A percentile compares a stretch with the other conserved stretches of the same genome.
phyloP scores from a whole-genome alignment of 2,329 filamentous ascomycete genomes.

The Daldinia sp. region DNA sequence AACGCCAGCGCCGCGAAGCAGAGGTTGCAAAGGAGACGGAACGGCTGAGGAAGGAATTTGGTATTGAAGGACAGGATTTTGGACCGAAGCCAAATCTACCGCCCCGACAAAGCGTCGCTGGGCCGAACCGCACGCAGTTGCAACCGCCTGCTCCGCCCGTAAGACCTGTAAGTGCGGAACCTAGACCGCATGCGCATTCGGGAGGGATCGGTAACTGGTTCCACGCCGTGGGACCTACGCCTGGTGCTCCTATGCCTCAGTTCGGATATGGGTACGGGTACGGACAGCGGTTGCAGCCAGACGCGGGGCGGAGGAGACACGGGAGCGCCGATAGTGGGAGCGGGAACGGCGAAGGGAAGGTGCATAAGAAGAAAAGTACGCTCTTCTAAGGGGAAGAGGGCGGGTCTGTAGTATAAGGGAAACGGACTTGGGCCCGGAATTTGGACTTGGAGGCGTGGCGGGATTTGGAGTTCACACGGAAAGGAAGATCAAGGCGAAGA shows the following conservation, averaged over 20 bases:
- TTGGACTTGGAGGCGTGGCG: neutral
- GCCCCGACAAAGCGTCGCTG: conserved; percentile 45
- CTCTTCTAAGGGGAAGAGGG: conserved; percentile 50
- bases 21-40: conserved; percentile 84
- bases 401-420: neutral
- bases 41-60: conserved; percentile 74
- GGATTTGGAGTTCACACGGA: neutral
- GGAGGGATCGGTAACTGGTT: conserved; percentile 45
- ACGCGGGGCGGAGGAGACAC: conserved; percentile 50
- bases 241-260: conserved; percentile 34
- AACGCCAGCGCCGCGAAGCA: conserved; percentile 62
- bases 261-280: conserved; percentile 23
- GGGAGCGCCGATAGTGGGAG: conserved; percentile 45
- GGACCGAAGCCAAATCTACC: conserved; percentile 44
- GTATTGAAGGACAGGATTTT: conserved; percentile 60
- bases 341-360: conserved; percentile 42
- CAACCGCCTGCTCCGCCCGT: conserved; percentile 49
- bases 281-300: conserved; percentile 53
- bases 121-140: conserved; percentile 33
- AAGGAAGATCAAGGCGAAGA: neutral
- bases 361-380: conserved; percentile 59
- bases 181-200: conserved; percentile 39
- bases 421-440: neutral
- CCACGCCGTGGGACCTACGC: conserved; percentile 32
- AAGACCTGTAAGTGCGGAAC: conserved; percentile 59